Evolutionary conservation across 2,329 filamentous ascomycete species (phyloP).

Genomic region (Stagonosporopsis tanaceti): DNA sequence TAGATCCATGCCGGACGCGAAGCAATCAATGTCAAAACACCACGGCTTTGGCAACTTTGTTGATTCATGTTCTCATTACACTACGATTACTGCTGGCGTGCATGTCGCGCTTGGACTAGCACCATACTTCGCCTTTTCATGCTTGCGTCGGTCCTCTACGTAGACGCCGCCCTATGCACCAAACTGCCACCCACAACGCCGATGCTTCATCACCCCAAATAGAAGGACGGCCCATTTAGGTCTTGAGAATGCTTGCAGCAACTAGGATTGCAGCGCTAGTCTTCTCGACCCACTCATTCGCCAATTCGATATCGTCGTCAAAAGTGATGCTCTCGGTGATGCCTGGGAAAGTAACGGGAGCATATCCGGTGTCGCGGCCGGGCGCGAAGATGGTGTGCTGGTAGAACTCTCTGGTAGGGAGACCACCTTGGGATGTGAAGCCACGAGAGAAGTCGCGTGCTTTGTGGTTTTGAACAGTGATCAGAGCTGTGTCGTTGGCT

Average conservation of each 20-base stretch:
- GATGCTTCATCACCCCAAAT: not conserved
- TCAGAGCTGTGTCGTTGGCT: conserved; percentile 37
- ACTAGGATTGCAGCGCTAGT: conserved; percentile 44
- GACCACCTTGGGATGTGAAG: conserved; percentile 56
- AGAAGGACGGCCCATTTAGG: not conserved
- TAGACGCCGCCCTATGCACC: conserved; percentile 3
- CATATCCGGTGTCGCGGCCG: conserved; percentile 53
- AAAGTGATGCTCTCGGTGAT: conserved; percentile 51
- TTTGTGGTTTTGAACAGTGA: conserved; percentile 54
- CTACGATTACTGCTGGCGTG: conserved; percentile 11
- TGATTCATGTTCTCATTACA: conserved; percentile 12
- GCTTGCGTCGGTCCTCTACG: conserved; percentile 5
- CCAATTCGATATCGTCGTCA: conserved; percentile 36
- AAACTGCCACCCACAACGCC: conserved; percentile 5
- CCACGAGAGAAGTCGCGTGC: conserved; percentile 56
- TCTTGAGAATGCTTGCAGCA: conserved; percentile 45
- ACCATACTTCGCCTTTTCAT: not conserved
- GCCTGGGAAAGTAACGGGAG: conserved; percentile 49
- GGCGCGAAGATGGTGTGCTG: conserved; percentile 58
- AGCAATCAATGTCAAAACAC: not conserved
- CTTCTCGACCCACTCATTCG: conserved; percentile 47
- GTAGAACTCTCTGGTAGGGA: conserved; percentile 56
- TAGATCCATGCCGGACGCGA: conserved; percentile 12
- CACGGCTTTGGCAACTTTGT: not conserved
- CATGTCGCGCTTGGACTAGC: conserved; percentile 1